Evolutionary conservation across 306 rosid species (phyloP), one percentile per base, ranked within the genome.

Genomic region (Cicer yamashitae): DNA sequence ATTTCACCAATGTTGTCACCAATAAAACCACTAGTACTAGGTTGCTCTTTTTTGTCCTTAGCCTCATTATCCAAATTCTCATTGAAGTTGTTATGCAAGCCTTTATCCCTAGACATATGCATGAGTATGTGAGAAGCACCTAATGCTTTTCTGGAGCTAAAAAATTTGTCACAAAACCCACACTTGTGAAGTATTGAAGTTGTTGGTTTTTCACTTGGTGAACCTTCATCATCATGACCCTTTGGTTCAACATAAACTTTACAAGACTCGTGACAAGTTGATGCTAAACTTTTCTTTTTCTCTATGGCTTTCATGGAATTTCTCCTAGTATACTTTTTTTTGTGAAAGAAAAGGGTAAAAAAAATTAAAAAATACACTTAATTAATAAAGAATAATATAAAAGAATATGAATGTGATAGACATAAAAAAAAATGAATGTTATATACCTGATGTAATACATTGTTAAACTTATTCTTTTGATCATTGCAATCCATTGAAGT

Each of bases 101-200:
- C 1, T 56, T 56, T 25, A 57, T 11, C 63, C 39, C 14, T 57
- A 22, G 40, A 57, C 39, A 57, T 22, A 57, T 6, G 11, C 8
- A 57, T 22, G 14, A 57, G 63, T 22, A 30, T 57, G 10, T 57
- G 63, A 57, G 63, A n/a, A 57, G 39, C 63, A 59, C 65, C 65
- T 30, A 59, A 59, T 25, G 17, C 65, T 59, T 59, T 59, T 59
- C 65, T 39, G 30, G 41, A 30, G 12, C 15, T 25, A 59, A 59
- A 59, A 13, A 0, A 1, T 59, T 59, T 59, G 65, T 59, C 30
- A 59, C 65, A 59, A 25, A 59, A 59, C n/a, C 10, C 41, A 25
- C 66, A 59, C 10, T 11, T 37, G 41, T 59, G 17, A 59, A n/a
- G 30, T 59, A 30, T 59, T 59, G 43, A 11, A 12, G 44, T 59